Evolutionary conservation across 352 stramenopile genomes (phyloP).

Genomic region (Phytophthora hibernalis): DNA sequence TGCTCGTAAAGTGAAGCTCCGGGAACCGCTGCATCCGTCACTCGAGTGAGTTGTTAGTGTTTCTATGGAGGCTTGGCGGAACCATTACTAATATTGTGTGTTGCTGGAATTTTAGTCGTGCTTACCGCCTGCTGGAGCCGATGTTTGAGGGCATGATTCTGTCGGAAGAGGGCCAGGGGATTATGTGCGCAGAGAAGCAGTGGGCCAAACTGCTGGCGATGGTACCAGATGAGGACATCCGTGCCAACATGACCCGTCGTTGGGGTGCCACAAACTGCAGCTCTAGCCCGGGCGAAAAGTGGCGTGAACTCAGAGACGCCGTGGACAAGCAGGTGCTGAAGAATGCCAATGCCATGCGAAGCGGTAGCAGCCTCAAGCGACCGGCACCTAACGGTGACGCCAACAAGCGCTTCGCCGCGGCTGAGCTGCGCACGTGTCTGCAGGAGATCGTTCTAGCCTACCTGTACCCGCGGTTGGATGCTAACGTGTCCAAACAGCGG

Average conservation of each 20-base stretch:
- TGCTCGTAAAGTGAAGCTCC: slow-evolving; percentile 92
- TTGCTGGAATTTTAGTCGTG: slow-evolving; percentile 60
- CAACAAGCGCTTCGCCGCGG: slow-evolving; percentile 66
- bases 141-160: slow-evolving; percentile 94
- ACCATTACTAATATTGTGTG: slow-evolving; percentile 6
- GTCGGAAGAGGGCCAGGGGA: slow-evolving; percentile 90
- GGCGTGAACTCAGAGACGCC: slow-evolving; percentile 79
- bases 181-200: slow-evolving; percentile 89
- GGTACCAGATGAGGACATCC: slow-evolving; percentile 91
- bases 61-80: background rate
- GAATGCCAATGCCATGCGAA: slow-evolving; percentile 56
- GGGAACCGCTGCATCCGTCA: slow-evolving; percentile 94
- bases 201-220: slow-evolving; percentile 94
- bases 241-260: slow-evolving; percentile 58
- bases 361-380: slow-evolving; percentile 52
- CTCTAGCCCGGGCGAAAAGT: slow-evolving; percentile 88
- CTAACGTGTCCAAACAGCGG: slow-evolving; percentile 99
- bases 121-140: slow-evolving; percentile 94
- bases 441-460: slow-evolving; percentile 97
- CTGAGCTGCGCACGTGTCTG: slow-evolving; percentile 89
- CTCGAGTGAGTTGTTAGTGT: slow-evolving; percentile 63
- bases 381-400: slow-evolving; percentile 39
- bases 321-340: slow-evolving; percentile 77
- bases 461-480: slow-evolving; percentile 98
- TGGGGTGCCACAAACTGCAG: slow-evolving; percentile 62